Evolutionary conservation across 2,329 filamentous ascomycete species (phyloP), one percentile per base, ranked within the genome.

Genomic region (Tolypocladium ophioglossoides): DNA sequence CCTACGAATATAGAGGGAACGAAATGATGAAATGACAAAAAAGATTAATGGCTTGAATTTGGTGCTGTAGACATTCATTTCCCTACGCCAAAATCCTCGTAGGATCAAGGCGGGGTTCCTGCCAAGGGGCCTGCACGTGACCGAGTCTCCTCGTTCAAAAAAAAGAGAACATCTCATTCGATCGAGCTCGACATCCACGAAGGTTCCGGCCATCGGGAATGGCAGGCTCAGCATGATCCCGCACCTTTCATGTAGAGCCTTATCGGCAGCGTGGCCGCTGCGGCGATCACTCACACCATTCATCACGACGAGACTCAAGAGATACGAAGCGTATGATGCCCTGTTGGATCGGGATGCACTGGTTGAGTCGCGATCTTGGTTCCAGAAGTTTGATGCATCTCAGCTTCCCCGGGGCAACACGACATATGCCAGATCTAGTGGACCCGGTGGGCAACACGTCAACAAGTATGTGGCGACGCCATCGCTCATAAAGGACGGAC

Each of bases 371-470:
- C 73, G 79, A 27, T 68, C 66, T 56, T 83, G 80, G 80, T 72
- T 71, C 50, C 61, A 70, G 49, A 68, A 70, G 0, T 79, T 82
- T 56, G 66, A 69, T 10, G 58, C 68, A 35, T 66, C 63, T 40
- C 68, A 62, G 24, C 62, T 84, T 2, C 80, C 80, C 16, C 72
- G 67, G 53, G 80, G 79, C 10, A 74, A 66, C 47, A 83, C 78
- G 6, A 75, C 69, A 12, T 83, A 74, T 63, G 74, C 80, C 2
- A 73, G 80, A n/a, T 83, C 80, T 3, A 82, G 79, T 59, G 80
- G 80, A 0, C 80, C 80, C 2, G 80, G 80, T 14, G 80, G 80
- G 2, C 80, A 84, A 59, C 79, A 84, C 61, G 80, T 83, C 35
- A 84, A 84, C 63, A 84, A 83, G 80, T 83, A 62, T 52, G 74